Evolutionary conservation across 75 land plant species (phyloP).

Genomic region (Larix kaempferi): DNA sequence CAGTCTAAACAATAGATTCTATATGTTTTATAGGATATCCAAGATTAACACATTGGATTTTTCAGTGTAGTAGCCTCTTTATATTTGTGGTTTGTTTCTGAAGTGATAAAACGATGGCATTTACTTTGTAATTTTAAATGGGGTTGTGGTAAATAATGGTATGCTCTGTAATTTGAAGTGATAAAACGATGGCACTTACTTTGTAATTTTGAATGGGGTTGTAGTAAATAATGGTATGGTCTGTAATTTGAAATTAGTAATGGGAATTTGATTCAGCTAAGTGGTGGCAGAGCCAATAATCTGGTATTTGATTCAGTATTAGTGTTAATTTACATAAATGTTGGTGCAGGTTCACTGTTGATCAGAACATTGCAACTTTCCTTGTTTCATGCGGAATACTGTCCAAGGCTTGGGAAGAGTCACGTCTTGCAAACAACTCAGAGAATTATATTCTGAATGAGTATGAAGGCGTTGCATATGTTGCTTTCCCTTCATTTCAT

Average conservation of each 20-base stretch:
- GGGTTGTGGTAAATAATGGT: background rate
- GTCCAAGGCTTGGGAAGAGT: background rate
- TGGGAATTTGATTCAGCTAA: too few species aligned
- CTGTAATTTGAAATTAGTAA: too few species aligned
- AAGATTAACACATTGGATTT: too few species aligned
- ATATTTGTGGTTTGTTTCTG: too few species aligned
- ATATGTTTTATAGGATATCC: too few species aligned
- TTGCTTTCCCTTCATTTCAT: background rate
- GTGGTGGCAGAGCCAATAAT: background rate
- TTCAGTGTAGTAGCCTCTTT: too few species aligned
- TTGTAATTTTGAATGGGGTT: too few species aligned
- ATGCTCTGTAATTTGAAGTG: background rate
- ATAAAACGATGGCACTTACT: too few species aligned
- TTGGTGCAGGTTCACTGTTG: constrained; percentile 3
- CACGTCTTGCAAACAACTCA: background rate
- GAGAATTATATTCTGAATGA: background rate
- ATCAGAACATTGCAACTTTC: background rate
- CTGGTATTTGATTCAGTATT: background rate
- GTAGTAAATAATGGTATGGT: too few species aligned
- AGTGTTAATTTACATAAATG: background rate
- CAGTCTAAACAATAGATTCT: too few species aligned
- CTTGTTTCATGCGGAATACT: background rate
- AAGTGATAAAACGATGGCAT: too few species aligned
- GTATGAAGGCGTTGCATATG: background rate
- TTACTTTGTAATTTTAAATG: too few species aligned